phyloP scores from a whole-genome alignment of 495 filamentous ascomycete species.

The Letharia lupina region DNA sequence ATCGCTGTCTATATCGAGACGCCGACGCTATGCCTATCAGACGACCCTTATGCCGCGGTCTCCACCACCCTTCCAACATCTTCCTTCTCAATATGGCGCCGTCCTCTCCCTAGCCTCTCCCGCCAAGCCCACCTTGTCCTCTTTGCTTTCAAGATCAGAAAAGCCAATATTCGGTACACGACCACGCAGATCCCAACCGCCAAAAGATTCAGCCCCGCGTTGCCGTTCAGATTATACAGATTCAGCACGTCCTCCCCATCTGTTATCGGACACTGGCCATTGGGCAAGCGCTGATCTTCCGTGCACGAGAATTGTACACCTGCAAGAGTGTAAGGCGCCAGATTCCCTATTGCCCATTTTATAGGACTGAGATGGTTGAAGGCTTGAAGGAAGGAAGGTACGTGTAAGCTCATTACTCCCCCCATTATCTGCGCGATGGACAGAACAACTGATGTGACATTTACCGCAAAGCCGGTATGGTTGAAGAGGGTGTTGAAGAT shows the following conservation, averaged over 20 bases:
- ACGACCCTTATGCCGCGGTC: neutral
- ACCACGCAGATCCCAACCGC: constrained; percentile 51
- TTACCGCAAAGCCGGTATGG: constrained; percentile 68
- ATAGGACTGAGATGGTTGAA: constrained; percentile 63
- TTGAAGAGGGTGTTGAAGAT: constrained; percentile 68
- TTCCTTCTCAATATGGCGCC: neutral
- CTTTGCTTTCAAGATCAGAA: constrained; percentile 47
- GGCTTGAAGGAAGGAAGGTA: constrained; percentile 55
- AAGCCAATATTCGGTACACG: constrained; percentile 57
- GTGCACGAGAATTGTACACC: constrained; percentile 51
- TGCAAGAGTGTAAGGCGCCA: constrained; percentile 51
- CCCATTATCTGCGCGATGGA: constrained; percentile 58
- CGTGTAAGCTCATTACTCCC: constrained; percentile 58
- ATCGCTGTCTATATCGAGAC: neutral
- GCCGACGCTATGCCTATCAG: neutral
- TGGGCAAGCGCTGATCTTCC: constrained; percentile 42
- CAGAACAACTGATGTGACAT: constrained; percentile 54
- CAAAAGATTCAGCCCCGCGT: constrained; percentile 49
- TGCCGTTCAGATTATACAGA: constrained; percentile 53
- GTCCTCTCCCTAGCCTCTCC: constrained; percentile 24
- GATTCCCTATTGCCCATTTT: constrained; percentile 55
- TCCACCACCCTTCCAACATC: neutral
- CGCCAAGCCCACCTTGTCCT: constrained; percentile 29
- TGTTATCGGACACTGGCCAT: constrained; percentile 51
- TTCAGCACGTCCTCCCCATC: constrained; percentile 55